Percentiles rank a stretch among this genome's conserved stretches.
phyloP scores from a whole-genome alignment of 2,329 filamentous ascomycete species.

The Epichloe hybrida region DNA sequence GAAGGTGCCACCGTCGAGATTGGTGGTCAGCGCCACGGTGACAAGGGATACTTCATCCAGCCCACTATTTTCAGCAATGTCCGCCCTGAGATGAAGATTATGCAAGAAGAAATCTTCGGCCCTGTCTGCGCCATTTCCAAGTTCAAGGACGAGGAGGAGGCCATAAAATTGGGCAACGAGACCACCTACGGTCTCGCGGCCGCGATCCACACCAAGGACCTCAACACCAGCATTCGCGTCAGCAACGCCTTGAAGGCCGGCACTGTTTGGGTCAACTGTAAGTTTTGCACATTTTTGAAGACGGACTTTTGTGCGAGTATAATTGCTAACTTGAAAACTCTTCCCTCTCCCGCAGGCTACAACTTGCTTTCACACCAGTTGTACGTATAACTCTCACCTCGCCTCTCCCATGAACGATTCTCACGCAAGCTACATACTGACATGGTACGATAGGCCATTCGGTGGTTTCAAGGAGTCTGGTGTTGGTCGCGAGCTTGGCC shows the following conservation, averaged over 20 bases:
- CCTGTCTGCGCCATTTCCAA: conserved; percentile 76
- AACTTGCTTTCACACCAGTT: conserved; percentile 34
- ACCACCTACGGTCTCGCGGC: conserved; percentile 71
- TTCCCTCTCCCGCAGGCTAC: conserved; percentile 28
- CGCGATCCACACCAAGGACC: conserved; percentile 67
- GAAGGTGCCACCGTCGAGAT: conserved; percentile 49
- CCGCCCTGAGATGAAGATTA: conserved; percentile 73
- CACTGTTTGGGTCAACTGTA: conserved; percentile 42
- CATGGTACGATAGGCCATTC: conserved; percentile 38
- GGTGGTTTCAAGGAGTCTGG: conserved; percentile 69
- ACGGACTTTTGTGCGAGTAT: no score
- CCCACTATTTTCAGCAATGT: conserved; percentile 84
- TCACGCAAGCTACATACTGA: neutral
- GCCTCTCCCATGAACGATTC: no score
- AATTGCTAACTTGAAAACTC: neutral
- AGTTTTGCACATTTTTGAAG: neutral
- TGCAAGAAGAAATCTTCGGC: conserved; percentile 86
- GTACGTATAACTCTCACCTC: neutral
- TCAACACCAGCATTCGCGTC: conserved; percentile 72
- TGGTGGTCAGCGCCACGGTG: conserved; percentile 41
- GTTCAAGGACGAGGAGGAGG: conserved; percentile 73
- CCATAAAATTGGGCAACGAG: conserved; percentile 60
- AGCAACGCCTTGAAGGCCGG: conserved; percentile 63
- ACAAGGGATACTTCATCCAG: conserved; percentile 80
- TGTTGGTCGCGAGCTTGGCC: conserved; percentile 63